Base-by-base conservation (phyloP, 1,284 basidiomycete genomes). In the Volvariella surrecta region DNA sequence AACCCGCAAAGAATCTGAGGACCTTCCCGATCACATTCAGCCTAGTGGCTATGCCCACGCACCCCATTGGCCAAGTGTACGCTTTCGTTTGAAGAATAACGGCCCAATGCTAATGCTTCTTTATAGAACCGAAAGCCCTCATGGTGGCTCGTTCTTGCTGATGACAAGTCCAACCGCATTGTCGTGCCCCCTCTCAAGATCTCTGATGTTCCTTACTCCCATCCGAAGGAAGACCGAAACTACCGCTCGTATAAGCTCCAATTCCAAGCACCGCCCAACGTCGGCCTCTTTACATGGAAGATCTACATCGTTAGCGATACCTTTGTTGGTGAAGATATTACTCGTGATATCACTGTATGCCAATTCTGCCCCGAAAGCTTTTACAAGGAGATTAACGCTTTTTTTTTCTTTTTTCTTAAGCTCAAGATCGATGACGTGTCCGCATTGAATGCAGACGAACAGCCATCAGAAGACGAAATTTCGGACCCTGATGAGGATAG, bases 401-500 rank as follows among this genome's bases (percentile, higher is more conserved):
- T n/a, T n/a, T n/a, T n/a, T n/a, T n/a, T n/a, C 19, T 38, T 19
- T 15, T 45, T 20, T 13, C 46, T 41, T n/a, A 42, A 92, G 89
- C 78, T 95, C 51, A 83, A 84, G 58, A 84, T 96, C 37, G 88
- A 92, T 46, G 82, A 89, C 24, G 65, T 75, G 6, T 71, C 80
- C 10, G 69, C 68, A 3, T 67, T 82, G 10, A 70, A 64, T 7
- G 65, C 64, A 0, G 80, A 82, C 8, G 82, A 84, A 45, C 70
- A 73, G 45, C 74, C 66, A 16, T 70, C 64, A 11, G 92, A 94
- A 40, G 92, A 95, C 57, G 91, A 94, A 46, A 97, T 97, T 49
- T 95, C 90, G 0, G 93, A 96, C 44, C 93, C 93, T 0, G 94
- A 97, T 39, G 94, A 97, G 63, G 94, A 96, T 62, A 78, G 83